Percentiles rank a stretch among this genome's conserved stretches.
Evolutionary conservation across 805 yeast species (phyloP).

Genomic region (Candida ascalaphidarum): DNA sequence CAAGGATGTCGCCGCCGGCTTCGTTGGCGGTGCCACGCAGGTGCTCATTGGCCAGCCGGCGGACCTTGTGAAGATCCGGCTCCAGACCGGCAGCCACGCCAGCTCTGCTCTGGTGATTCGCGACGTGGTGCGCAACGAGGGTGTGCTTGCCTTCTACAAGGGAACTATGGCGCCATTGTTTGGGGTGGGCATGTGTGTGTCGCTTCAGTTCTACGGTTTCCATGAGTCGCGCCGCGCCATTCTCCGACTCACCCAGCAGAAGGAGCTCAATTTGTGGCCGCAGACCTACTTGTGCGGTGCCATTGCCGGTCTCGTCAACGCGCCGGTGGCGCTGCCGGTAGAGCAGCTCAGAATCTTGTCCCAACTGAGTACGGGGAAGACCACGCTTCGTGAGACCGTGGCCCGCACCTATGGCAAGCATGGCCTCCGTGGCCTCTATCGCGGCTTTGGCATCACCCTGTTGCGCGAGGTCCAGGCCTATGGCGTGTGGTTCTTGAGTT

Average conservation of each 20-base stretch:
- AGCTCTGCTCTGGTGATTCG: conserved; percentile 24
- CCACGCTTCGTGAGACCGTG: conserved; percentile 26
- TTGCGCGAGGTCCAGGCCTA: conserved; percentile 63
- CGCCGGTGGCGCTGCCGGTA: conserved; percentile 56
- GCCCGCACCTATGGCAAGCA: conserved; percentile 27
- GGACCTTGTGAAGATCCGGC: conserved; percentile 33
- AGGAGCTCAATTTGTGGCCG: conserved; percentile 38
- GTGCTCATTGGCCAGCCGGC: conserved; percentile 41
- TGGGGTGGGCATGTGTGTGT: conserved; percentile 54
- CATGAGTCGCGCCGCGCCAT: conserved; percentile 60
- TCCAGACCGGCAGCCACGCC: conserved; percentile 27
- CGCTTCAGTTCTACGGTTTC: conserved; percentile 63
- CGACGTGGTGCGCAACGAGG: conserved; percentile 32
- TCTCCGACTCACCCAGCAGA: conserved; percentile 15
- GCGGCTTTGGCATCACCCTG: conserved; percentile 49
- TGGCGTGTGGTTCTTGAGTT: conserved; percentile 66
- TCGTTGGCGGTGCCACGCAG: conserved; percentile 39
- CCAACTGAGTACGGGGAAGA: conserved; percentile 36
- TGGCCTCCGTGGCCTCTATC: conserved; percentile 46
- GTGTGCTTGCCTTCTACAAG: conserved; percentile 34
- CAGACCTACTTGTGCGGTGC: conserved; percentile 60
- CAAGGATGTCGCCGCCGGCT: conserved; percentile 37
- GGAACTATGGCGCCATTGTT: conserved; percentile 37
- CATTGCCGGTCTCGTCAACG: conserved; percentile 55
- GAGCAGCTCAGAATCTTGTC: conserved; percentile 58